Conservation (phyloP, 257 asterid species). For the Cinchona pubescens region DNA sequence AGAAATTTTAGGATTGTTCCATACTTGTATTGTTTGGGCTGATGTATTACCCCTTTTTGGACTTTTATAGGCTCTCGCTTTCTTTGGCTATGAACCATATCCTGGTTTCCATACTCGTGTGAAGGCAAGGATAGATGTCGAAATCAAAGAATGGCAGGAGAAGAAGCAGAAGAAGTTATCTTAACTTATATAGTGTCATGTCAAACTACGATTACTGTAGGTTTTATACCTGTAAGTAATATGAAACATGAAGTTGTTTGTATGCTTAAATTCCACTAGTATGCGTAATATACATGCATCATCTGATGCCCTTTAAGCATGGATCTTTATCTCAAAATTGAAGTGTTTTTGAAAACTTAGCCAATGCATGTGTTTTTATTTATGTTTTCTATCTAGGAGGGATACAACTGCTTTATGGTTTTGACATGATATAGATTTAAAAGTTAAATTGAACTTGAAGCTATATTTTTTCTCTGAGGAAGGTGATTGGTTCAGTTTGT, state of each 20-base stretch:
- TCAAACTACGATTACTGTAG: neutral
- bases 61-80: slow-evolving; percentile 41
- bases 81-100: slow-evolving; percentile 77
- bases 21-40: neutral
- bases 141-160: slow-evolving; percentile 72
- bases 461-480: neutral
- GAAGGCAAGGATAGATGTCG: slow-evolving; percentile 52
- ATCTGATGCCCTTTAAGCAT: neutral
- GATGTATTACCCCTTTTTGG: neutral
- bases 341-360: neutral
- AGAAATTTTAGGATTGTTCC: slow-evolving; percentile 15
- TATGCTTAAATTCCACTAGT: neutral
- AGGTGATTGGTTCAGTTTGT: neutral
- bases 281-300: neutral
- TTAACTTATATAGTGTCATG: slow-evolving; percentile 14
- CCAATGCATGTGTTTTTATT: neutral
- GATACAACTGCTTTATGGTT: neutral
- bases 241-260: neutral
- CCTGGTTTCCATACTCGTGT: slow-evolving; percentile 77
- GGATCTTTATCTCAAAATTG: neutral
- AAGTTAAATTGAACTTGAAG: neutral
- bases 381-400: neutral
- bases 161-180: slow-evolving; percentile 59
- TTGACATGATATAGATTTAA: neutral
- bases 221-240: neutral